Base-by-base conservation (phyloP, 108 stramenopile genomes). In the Cyclotella choctawhatcheeana region DNA sequence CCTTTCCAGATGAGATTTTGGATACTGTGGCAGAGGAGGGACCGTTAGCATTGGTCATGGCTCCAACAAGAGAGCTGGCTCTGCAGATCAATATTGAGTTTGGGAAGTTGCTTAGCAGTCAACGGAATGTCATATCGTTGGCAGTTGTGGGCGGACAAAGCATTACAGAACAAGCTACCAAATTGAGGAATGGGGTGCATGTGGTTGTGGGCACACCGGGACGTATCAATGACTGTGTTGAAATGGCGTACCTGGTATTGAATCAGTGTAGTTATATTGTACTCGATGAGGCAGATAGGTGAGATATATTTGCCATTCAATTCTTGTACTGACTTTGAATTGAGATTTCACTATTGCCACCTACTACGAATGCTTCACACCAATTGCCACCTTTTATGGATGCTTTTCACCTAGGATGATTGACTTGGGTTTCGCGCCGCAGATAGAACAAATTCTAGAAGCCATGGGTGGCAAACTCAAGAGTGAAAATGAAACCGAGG, bases 131-230 rank as follows among this genome's bases (percentile, higher is more conserved):
- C 7, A 76, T 83, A 0, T 50, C 66, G 3, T 75, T 88, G 35
- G 81, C 84, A 29, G 87, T 97, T 18, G 97, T 98, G 5, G 98
- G 98, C 20, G 98, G 98, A 10, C 91, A 96, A 63, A 69, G 70
- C 29, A 94, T 98, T 51, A 90, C 95, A 52, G 86, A 87, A 40
- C 97, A 99, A 80, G 97, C 91, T 20, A 89, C 84, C 31, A 71
- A 84, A 69, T 68, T 99, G 22, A 83, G 98, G 25, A 71, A 88
- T 37, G 98, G 98, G 13, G 94, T 95, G 7, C 96, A 99, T 58
- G 85, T 99, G 50, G 89, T 99, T 29, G 95, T 99, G 13, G 99
- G 96, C 12, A 98, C 99, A 0, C 99, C 99, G 0, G 99, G 99
- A 2, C 91, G 99, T n/a, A 86, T 99, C 37, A 88, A 97, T 43